Evolutionary conservation across 176 grass and related monocot species (phyloP).

Genomic region (Rhynchospora breviuscula): DNA sequence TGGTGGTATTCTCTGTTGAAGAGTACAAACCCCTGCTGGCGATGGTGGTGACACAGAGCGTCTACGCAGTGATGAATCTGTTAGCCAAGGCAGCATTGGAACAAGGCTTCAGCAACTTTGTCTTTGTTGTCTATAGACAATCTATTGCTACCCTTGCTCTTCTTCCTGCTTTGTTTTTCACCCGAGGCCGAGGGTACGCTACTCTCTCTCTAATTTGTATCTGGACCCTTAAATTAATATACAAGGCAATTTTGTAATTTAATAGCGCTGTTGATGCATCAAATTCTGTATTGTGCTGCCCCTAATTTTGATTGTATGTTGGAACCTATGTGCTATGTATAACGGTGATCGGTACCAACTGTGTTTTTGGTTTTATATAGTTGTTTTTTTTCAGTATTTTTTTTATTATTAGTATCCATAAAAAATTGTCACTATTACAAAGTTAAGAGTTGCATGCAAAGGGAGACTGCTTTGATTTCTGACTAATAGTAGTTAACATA

Average conservation of each 20-base stretch:
- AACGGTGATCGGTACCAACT: neutral
- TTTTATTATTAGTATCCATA: neutral
- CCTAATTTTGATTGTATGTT: neutral
- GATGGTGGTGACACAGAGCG: neutral
- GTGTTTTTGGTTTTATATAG: neutral
- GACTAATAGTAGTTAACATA: too few relatives aligned
- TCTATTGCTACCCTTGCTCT: neutral
- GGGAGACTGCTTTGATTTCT: neutral
- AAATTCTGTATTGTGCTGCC: too few relatives aligned
- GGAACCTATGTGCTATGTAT: neutral
- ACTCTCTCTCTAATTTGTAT: too few relatives aligned
- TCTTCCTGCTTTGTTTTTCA: neutral
- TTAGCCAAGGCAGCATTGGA: neutral
- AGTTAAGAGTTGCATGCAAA: neutral
- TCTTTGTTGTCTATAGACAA: neutral
- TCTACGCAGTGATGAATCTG: neutral
- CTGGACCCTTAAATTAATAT: too few relatives aligned
- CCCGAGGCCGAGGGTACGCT: neutral
- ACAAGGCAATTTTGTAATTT: neutral
- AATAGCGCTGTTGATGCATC: neutral
- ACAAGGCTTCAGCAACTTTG: neutral
- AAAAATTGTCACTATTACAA: neutral
- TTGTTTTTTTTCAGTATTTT: too few relatives aligned
- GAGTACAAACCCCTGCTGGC: neutral
- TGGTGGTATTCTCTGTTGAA: neutral